phyloP scores from a whole-genome alignment of 2,329 filamentous ascomycete species.

The Clonostachys solani region DNA sequence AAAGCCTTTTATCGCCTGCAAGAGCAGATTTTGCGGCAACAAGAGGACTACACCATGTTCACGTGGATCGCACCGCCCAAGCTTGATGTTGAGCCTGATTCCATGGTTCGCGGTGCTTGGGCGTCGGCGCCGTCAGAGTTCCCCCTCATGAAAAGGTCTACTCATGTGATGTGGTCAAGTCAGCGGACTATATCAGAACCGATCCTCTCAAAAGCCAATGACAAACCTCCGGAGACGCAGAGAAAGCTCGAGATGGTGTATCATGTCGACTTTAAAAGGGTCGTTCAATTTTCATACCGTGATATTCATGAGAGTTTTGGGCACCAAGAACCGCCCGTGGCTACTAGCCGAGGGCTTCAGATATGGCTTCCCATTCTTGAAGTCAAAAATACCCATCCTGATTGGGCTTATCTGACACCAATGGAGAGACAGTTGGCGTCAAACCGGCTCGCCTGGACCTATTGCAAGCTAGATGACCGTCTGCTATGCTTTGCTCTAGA shows the following conservation, averaged over 20 bases:
- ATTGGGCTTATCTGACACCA: too few species aligned
- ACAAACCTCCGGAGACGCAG: too few species aligned
- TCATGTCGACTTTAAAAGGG: too few species aligned
- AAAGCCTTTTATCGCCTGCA: conserved; percentile 15
- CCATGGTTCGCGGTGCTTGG: not conserved
- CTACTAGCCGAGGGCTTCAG: not conserved
- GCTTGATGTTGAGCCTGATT: not conserved
- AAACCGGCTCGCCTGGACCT: not conserved
- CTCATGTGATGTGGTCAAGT: not conserved
- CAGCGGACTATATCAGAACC: not conserved
- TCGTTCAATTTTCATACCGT: too few species aligned
- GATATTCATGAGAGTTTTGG: too few species aligned
- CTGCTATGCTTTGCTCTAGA: not conserved
- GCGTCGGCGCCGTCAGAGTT: not conserved
- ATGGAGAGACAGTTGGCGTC: too few species aligned
- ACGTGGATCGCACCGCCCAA: conserved; percentile 8
- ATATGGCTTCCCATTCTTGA: not conserved
- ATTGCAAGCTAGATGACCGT: not conserved
- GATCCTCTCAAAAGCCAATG: not conserved
- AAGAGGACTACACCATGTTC: conserved; percentile 12
- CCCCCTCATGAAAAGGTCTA: not conserved
- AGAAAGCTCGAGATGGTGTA: too few species aligned
- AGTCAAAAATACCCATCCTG: not conserved
- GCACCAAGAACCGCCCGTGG: not conserved
- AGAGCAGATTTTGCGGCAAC: conserved; percentile 13